Conservation (phyloP, 2,329 filamentous ascomycete genomes). For the Lithohypha guttulata region DNA sequence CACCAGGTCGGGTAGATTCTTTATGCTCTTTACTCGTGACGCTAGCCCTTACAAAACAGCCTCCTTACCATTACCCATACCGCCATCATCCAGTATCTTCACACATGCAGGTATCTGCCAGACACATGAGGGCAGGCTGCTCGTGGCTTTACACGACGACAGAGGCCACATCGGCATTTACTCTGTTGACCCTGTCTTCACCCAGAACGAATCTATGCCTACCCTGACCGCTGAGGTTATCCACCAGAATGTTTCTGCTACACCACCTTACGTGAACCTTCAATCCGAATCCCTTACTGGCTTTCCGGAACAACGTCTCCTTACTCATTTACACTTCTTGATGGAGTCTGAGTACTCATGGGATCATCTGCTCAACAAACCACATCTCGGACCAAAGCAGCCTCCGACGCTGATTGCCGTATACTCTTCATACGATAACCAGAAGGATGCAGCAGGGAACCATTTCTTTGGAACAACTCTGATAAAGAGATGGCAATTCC, state of each 20-base stretch:
- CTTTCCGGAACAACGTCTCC: constrained; percentile 38
- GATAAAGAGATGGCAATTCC: constrained; percentile 71
- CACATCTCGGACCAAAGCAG: constrained; percentile 35
- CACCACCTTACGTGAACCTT: constrained; percentile 26
- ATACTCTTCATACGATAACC: constrained; percentile 51
- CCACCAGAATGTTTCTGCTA: constrained; percentile 19
- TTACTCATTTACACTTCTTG: constrained; percentile 67
- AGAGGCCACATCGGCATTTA: constrained; percentile 14
- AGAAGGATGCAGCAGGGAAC: constrained; percentile 44
- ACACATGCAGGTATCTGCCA: constrained; percentile 37
- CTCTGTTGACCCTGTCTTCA: constrained; percentile 8
- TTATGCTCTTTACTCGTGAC: constrained; percentile 66
- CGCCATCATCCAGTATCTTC: constrained; percentile 12
- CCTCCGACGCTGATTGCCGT: constrained; percentile 60
- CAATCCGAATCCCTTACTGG: constrained; percentile 25
- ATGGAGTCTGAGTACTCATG: constrained; percentile 30
- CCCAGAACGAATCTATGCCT: constrained; percentile 24
- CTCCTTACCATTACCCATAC: constrained; percentile 31
- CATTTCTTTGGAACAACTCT: constrained; percentile 59
- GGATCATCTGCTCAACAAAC: constrained; percentile 6
- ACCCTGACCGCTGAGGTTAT: constrained; percentile 29
- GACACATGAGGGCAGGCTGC: constrained; percentile 22
- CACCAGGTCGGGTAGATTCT: constrained; percentile 61
- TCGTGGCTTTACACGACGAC: constrained; percentile 16
- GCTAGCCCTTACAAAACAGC: constrained; percentile 58